Evolutionary conservation across 371 early-diverging fungal species (phyloP), one percentile per base, ranked within the genome.

Genomic region (Conidiobolus incongruus): DNA sequence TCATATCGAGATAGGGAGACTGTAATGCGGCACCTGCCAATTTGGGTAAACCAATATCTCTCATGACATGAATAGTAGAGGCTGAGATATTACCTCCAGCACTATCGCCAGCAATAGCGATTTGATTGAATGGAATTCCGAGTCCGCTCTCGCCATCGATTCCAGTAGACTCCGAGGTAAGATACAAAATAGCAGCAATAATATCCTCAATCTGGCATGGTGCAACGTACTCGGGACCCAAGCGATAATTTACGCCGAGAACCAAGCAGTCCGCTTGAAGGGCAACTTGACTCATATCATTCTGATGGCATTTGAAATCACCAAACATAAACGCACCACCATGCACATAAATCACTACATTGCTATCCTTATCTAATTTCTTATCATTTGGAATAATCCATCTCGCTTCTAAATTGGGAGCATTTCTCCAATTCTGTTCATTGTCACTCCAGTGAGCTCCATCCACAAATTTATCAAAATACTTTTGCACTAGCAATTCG

Each of bases 291-390:
- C 67, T 58, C 0, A 70, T 66, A 29, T 76, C 49, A 15, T 50
- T 53, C 16, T 75, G 53, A 47, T 74, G 69, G 0, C 72, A 63
- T 36, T 66, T 60, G 0, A 66, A 62, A 36, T 71, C 70, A 54
- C 72, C 64, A 21, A 70, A 50, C 40, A 67, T 63, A 52, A 67
- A 71, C 11, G 72, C 76, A 11, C 74, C 70, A 29, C 80, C 80
- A 49, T 80, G 81, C 2, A 70, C 37, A 49, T 68, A 76, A 3
- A 75, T 40, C 0, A 77, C 56, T 11, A 72, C 56, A 20, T 22
- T 33, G 13, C 23, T 19, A 40, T 32, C 11, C 2, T 21, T 10
- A 19, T n/a, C n/a, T n/a, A n/a, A n/a, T n/a, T n/a, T n/a, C n/a
- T n/a, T n/a, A n/a, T n/a, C n/a, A n/a, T n/a, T n/a, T n/a, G n/a